Percentiles rank a stretch among this genome's conserved stretches.
Evolutionary conservation across 345 rosid species (phyloP).

Genomic region (Bretschneidera sinensis): DNA sequence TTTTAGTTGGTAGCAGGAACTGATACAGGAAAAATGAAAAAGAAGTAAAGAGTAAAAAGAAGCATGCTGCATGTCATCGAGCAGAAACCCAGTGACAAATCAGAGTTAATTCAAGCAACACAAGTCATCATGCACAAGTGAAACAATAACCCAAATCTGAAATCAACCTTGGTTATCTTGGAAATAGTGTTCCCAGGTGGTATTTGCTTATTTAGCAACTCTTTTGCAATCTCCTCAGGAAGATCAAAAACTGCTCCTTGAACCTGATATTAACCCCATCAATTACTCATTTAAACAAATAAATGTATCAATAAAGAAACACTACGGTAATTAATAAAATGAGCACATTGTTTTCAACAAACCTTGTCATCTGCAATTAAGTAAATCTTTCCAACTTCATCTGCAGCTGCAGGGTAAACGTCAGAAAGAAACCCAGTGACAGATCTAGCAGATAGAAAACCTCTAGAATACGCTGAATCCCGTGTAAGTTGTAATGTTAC

Average conservation of each 20-base stretch:
- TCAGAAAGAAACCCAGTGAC: slow-evolving; percentile 93
- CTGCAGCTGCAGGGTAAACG: slow-evolving; percentile 80
- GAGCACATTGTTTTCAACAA: slow-evolving; percentile 10
- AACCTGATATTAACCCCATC: slow-evolving; percentile 44
- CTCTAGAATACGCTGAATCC: slow-evolving; percentile 61
- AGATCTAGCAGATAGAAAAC: slow-evolving; percentile 78
- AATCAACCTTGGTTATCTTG: slow-evolving; percentile 69
- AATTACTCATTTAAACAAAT: slow-evolving; percentile 7
- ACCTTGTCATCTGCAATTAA: slow-evolving; percentile 89
- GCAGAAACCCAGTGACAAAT: not conserved
- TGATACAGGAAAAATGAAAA: not conserved
- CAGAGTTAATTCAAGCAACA: not conserved
- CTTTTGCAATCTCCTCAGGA: slow-evolving; percentile 89
- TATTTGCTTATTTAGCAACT: slow-evolving; percentile 55
- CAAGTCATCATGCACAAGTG: no score
- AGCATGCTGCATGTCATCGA: no score
- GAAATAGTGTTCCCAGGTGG: slow-evolving; percentile 80
- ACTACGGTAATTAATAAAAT: slow-evolving; percentile 10
- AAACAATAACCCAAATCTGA: slow-evolving; percentile 4
- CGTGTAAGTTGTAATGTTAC: slow-evolving; percentile 77
- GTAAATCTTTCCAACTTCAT: slow-evolving; percentile 83
- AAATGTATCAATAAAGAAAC: not conserved
- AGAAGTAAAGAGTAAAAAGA: not conserved
- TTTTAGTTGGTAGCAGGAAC: not conserved
- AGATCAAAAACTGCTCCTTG: slow-evolving; percentile 98